Evolutionary conservation across 2,329 filamentous ascomycete genomes (phyloP), one percentile per base, ranked within the genome.

Genomic region (Mycogone perniciosa): DNA sequence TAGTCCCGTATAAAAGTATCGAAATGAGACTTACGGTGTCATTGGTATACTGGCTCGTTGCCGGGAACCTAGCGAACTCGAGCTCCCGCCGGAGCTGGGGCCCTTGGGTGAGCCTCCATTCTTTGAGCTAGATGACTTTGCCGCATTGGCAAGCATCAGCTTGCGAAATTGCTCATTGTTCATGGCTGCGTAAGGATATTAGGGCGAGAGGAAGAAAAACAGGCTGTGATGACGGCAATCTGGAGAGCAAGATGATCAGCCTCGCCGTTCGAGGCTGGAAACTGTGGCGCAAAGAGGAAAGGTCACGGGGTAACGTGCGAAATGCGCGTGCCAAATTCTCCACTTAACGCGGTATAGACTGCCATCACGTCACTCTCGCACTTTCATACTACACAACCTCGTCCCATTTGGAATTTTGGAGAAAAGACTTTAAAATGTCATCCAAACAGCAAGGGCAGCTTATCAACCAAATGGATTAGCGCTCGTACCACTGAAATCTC

Each of bases 141-240:
- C 62, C 6, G 74, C 63, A 53, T 74, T 76, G 38, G 68, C 67
- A 42, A 84, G 74, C 26, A 96, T 69, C 6, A 97, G 79, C 57
- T 86, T 86, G 49, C 93, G 86, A 63, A 99, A 99, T 62, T 96
- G 89, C 40, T 90, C 82, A 76, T 97, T 97, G 67, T 97, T 95
- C 93, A 99, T 97, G 35, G 40, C 56, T 48, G 44, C 49, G 46
- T 27, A n/a, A n/a, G n/a, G 34, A 30, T 5, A 13, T n/a, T 37
- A 35, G 5, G 10, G 31, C 4, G 13, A 20, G 20, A 41, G 4
- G 33, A 47, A 9, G 13, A 8, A 40, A 40, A n/a, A 38, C 4
- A 26, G 31, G 7, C 7, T 8, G 31, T 26, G 9, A 13, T 6
- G 35, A 9, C 33, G 40, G 45, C 30, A 31, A 20, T 10, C n/a